Evolutionary conservation across 2,329 filamentous ascomycete genomes (phyloP).

Genomic region (Aphanocladium album): DNA sequence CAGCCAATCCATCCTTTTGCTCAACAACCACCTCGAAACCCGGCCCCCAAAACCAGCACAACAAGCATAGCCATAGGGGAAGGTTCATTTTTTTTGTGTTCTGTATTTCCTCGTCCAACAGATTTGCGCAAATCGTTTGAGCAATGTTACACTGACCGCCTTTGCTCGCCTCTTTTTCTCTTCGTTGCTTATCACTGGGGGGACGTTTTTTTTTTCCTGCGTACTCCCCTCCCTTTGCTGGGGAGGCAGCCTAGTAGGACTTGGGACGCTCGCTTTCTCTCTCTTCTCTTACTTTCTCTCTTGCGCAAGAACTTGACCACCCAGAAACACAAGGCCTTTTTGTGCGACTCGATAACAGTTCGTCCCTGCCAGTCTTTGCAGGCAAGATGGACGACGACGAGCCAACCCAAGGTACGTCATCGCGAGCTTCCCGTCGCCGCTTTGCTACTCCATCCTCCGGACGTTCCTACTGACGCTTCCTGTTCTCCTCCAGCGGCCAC

Average conservation of each 20-base stretch:
- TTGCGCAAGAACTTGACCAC: too few relatives aligned
- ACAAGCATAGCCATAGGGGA: too few relatives aligned
- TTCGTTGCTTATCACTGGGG: background rate
- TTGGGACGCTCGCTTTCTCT: too few relatives aligned
- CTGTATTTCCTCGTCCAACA: background rate
- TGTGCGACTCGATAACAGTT: background rate
- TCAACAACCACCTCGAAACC: background rate
- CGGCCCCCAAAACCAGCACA: background rate
- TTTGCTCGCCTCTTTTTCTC: background rate
- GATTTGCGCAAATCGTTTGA: background rate
- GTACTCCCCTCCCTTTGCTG: background rate
- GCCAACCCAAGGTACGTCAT: conserved; percentile 36
- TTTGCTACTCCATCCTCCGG: background rate
- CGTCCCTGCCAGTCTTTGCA: background rate
- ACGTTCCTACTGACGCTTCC: background rate
- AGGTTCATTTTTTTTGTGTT: background rate
- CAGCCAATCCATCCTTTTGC: conserved; percentile 11
- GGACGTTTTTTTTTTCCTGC: too few relatives aligned
- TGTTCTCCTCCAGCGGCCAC: conserved; percentile 50
- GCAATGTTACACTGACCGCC: background rate
- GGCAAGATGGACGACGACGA: conserved; percentile 40
- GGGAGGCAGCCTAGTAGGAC: conserved; percentile 9
- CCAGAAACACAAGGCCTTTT: too few relatives aligned
- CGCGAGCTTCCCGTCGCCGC: background rate
- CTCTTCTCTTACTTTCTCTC: too few relatives aligned